phyloP scores from a whole-genome alignment of 768 basidiomycete genomes.

The Leccinum barrowsii region DNA sequence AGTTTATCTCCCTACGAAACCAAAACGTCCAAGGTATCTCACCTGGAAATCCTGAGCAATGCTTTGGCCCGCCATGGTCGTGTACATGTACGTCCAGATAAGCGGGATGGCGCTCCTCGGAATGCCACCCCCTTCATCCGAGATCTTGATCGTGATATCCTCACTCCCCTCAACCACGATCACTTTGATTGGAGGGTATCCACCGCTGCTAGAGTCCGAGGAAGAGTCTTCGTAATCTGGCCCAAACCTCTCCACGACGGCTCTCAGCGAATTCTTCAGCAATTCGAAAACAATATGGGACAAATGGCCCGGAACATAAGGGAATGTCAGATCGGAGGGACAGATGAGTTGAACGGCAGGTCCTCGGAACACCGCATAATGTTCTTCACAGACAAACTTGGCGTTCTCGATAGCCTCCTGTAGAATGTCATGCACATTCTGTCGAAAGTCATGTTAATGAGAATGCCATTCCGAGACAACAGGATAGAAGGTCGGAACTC shows the following conservation, averaged over 20 bases:
- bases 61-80: conserved; percentile 70
- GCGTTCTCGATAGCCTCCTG: conserved; percentile 99
- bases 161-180: conserved; percentile 96
- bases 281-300: conserved; percentile 97
- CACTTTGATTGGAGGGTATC: conserved; percentile 26
- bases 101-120: conserved; percentile 80
- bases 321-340: conserved; percentile 78
- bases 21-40: neutral
- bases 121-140: conserved; percentile 93
- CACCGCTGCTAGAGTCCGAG: neutral
- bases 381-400: conserved; percentile 90
- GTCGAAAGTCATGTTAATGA: neutral
- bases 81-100: conserved; percentile 99
- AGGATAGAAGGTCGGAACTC: conserved; percentile 27
- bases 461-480: neutral
- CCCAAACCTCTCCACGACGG: conserved; percentile 91
- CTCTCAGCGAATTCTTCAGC: conserved; percentile 94
- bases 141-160: conserved; percentile 98
- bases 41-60: conserved; percentile 69
- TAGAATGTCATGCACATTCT: conserved; percentile 94
- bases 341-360: conserved; percentile 97
- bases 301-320: conserved; percentile 95
- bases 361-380: conserved; percentile 92
- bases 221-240: conserved; percentile 61
- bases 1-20: neutral